Evolutionary conservation across 805 yeast species (phyloP).

Genomic region (Zygosaccharomyces lentus): DNA sequence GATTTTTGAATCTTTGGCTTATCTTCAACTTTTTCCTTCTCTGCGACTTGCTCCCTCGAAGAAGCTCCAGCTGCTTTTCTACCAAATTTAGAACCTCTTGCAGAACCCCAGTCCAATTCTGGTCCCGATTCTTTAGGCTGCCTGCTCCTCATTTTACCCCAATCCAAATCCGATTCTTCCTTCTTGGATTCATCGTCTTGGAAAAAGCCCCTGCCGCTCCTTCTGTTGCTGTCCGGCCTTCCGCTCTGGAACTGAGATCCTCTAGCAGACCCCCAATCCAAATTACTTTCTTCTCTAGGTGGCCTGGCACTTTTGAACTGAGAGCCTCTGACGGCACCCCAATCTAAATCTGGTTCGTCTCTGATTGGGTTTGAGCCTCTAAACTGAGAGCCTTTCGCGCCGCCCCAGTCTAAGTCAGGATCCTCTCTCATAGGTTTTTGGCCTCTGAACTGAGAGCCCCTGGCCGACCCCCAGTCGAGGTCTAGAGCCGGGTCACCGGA

Average conservation of each 20-base stretch:
- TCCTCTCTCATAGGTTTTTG: conserved; percentile 40
- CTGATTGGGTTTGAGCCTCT: conserved; percentile 28
- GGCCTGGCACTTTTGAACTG: conserved; percentile 35
- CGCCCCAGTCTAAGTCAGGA: conserved; percentile 59
- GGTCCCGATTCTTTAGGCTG: conserved; percentile 28
- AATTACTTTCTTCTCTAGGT: conserved; percentile 46
- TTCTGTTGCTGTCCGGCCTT: conserved; percentile 35
- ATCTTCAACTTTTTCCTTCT: conserved; percentile 28
- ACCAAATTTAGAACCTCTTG: conserved; percentile 37
- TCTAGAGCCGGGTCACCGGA: conserved; percentile 32
- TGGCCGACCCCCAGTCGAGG: conserved; percentile 33
- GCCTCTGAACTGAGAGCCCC: conserved; percentile 37
- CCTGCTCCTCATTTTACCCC: conserved; percentile 34
- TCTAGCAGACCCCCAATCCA: conserved; percentile 56
- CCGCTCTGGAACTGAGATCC: conserved; percentile 32
- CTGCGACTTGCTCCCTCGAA: conserved; percentile 11
- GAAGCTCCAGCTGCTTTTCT: conserved; percentile 30
- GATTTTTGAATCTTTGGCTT: conserved; percentile 41
- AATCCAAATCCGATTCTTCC: conserved; percentile 43
- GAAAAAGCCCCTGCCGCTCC: conserved; percentile 36
- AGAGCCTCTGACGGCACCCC: conserved; percentile 36
- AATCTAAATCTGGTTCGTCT: conserved; percentile 35
- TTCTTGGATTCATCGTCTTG: conserved; percentile 28
- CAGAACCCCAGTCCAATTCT: conserved; percentile 37
- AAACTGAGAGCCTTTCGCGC: conserved; percentile 39